Conservation (phyloP, 345 rosid genomes). For the Aethionema arabicum region DNA sequence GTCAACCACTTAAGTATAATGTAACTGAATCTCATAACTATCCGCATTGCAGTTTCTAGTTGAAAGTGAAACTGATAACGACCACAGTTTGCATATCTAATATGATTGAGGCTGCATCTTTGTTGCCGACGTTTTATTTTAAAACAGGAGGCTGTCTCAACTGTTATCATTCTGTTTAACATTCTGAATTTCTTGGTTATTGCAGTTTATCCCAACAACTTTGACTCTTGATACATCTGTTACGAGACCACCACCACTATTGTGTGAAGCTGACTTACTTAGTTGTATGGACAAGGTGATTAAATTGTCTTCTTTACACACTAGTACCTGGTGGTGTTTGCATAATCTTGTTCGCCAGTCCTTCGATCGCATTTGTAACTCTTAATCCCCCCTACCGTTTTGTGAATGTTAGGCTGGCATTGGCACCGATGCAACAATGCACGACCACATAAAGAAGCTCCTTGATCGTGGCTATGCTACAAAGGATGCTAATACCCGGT, state of each 20-base stretch:
- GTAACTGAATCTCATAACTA: constrained; percentile 16
- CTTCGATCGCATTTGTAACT: constrained; percentile 6
- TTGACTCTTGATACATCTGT: constrained; percentile 91
- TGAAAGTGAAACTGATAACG: constrained; percentile 19
- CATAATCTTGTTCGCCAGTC: constrained; percentile 14
- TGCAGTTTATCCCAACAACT: constrained; percentile 78
- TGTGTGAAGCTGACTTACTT: constrained; percentile 93
- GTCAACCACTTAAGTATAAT: constrained; percentile 17
- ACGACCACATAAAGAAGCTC: constrained; percentile 95
- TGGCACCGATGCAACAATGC: constrained; percentile 99
- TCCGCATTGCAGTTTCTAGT: constrained; percentile 11
- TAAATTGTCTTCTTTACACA: constrained; percentile 14
- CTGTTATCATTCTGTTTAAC: constrained; percentile 6
- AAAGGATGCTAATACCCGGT: constrained; percentile 80
- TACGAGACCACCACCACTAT: constrained; percentile 86
- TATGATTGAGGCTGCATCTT: background rate
- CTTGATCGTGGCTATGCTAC: constrained; percentile 94
- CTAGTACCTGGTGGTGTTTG: constrained; percentile 10
- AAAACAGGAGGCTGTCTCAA: constrained; percentile 9
- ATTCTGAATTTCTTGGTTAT: constrained; percentile 33
- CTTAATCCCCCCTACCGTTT: constrained; percentile 3
- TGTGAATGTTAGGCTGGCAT: constrained; percentile 71
- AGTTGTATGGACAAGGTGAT: constrained; percentile 97
- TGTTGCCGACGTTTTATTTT: background rate
- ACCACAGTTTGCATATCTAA: constrained; percentile 2